These are phyloP conservation scores for Cytospora piceicola DNA, from an alignment of 2,329 filamentous ascomycete species.

Conservation along the genomic window DNA sequence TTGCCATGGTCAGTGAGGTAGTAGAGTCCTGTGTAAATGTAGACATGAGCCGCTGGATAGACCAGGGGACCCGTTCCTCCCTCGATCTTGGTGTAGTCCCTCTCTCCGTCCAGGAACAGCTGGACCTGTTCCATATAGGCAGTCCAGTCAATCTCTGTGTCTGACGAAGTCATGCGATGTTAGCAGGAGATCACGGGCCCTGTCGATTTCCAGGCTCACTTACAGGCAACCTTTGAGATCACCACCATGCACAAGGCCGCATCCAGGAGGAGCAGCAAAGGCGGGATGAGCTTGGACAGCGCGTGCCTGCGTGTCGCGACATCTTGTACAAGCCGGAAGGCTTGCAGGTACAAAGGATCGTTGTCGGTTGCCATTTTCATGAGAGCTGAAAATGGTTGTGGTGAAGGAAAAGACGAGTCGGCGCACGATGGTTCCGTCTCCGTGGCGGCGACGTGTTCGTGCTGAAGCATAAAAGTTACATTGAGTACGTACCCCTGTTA, in stretches of 20 bases:
- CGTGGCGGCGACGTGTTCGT: slow-evolving; percentile 24
- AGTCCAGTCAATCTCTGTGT: slow-evolving; percentile 97
- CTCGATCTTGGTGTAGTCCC: slow-evolving; percentile 83
- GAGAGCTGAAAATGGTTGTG: background rate
- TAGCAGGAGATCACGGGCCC: background rate
- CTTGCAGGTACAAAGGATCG: slow-evolving; percentile 33
- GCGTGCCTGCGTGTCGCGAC: slow-evolving; percentile 53
- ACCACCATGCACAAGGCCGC: slow-evolving; percentile 72
- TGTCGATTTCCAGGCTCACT: slow-evolving; percentile 40
- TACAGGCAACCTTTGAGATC: slow-evolving; percentile 84
- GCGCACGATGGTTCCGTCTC: background rate
- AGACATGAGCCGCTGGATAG: slow-evolving; percentile 92
- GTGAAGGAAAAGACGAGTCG: background rate
- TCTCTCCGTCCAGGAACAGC: slow-evolving; percentile 80
- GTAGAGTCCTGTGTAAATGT: slow-evolving; percentile 83
- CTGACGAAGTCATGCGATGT: slow-evolving; percentile 43
- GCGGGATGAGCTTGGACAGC: slow-evolving; percentile 56
- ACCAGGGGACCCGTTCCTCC: slow-evolving; percentile 92
- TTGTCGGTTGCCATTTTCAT: slow-evolving; percentile 26
- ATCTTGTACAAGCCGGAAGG: slow-evolving; percentile 43
- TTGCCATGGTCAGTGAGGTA: slow-evolving; percentile 74
- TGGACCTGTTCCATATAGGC: slow-evolving; percentile 95
- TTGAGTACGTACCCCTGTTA: slow-evolving; percentile 20
- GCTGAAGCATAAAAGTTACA: background rate
- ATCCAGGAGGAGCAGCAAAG: slow-evolving; percentile 71